These are phyloP conservation scores for Allantophomopsis cytisporea DNA, from an alignment of 2,329 filamentous ascomycete genomes.

Conservation along the genomic window DNA sequence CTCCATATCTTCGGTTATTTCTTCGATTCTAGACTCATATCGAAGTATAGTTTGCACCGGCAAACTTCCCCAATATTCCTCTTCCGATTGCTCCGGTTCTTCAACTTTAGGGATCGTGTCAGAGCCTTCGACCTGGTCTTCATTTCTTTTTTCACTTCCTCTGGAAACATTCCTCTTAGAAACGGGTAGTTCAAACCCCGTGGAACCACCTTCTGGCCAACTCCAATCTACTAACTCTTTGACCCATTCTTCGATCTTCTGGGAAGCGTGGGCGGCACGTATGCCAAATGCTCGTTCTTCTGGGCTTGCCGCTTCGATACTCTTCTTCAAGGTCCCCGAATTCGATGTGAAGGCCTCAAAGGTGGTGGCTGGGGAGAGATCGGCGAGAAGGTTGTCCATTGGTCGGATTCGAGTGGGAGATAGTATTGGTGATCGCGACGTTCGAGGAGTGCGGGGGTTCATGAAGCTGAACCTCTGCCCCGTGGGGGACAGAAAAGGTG, in stretches of 20 bases:
- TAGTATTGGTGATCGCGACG: conserved; percentile 6
- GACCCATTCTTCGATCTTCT: conserved; percentile 61
- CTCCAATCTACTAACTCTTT: conserved; percentile 52
- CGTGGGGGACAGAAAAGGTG: background rate
- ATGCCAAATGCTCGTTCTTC: conserved; percentile 60
- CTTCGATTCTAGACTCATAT: conserved; percentile 62
- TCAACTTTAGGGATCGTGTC: conserved; percentile 2
- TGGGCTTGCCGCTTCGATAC: conserved; percentile 47
- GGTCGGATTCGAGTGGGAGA: conserved; percentile 13
- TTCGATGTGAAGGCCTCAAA: conserved; percentile 44
- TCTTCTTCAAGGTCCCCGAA: conserved; percentile 36
- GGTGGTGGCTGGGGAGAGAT: conserved; percentile 45
- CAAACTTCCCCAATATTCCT: conserved; percentile 56
- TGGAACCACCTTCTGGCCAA: conserved; percentile 37
- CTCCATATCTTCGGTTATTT: conserved; percentile 58
- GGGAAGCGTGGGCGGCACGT: conserved; percentile 55
- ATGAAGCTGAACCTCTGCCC: conserved; percentile 3
- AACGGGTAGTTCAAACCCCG: conserved; percentile 38
- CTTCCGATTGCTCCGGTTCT: background rate
- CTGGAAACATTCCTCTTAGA: conserved; percentile 18
- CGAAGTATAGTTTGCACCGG: conserved; percentile 44
- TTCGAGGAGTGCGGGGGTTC: conserved; percentile 10
- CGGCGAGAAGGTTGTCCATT: conserved; percentile 43
- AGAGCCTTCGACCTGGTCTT: conserved; percentile 7
- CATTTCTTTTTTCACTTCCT: conserved; percentile 3